These are phyloP conservation scores for Begonia loranthoides DNA, from an alignment of 306 rosid genomes.

Conservation along the genomic window DNA sequence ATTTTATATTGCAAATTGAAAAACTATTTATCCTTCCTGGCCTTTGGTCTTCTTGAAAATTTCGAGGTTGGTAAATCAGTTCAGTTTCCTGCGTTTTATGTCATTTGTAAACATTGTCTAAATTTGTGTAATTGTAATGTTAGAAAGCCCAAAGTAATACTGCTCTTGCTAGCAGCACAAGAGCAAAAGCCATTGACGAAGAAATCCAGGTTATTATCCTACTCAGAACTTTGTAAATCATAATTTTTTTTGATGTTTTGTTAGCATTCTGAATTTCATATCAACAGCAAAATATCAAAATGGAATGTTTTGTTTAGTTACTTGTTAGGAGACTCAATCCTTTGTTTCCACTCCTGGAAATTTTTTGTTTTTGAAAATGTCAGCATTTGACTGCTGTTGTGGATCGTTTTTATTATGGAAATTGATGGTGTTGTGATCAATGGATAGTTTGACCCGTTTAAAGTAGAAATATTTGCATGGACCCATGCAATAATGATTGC, in stretches of 20 bases:
- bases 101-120: conserved; percentile 8
- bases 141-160: conserved; percentile 40
- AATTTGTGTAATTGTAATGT: conserved; percentile 10
- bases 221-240: conserved; percentile 4
- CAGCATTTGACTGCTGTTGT: too few relatives aligned
- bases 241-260: not conserved
- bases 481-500: too few relatives aligned
- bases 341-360: not conserved
- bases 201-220: conserved; percentile 56
- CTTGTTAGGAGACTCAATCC: not conserved
- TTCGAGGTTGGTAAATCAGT: conserved; percentile 36
- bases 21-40: conserved; percentile 33
- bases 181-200: conserved; percentile 29
- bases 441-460: too few relatives aligned
- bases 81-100: conserved; percentile 2
- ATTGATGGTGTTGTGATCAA: too few relatives aligned
- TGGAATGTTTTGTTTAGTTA: not conserved
- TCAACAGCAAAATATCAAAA: not conserved
- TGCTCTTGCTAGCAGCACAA: conserved; percentile 36
- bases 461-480: too few relatives aligned
- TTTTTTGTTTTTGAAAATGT: not conserved
- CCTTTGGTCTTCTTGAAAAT: conserved; percentile 41
- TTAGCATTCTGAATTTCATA: not conserved
- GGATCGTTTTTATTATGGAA: too few relatives aligned
- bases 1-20: conserved; percentile 61